These are phyloP conservation scores for Neoarthrinium moseri DNA, from an alignment of 2,329 filamentous ascomycete genomes.

Conservation along the genomic window DNA sequence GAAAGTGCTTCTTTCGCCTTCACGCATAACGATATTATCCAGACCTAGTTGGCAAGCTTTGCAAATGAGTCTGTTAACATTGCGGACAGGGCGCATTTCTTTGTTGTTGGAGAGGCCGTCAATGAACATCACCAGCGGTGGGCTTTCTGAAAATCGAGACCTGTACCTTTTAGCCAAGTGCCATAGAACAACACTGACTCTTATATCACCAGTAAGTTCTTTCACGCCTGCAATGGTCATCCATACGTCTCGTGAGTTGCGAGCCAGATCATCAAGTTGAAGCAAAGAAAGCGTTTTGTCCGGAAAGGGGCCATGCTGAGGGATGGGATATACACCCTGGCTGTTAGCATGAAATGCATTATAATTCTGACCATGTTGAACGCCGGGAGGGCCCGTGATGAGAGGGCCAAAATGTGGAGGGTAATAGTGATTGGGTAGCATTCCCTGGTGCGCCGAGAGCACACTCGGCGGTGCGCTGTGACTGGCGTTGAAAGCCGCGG, in stretches of 20 bases:
- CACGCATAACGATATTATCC: conserved; percentile 22
- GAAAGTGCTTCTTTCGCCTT: conserved; percentile 38
- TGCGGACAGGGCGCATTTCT: conserved; percentile 55
- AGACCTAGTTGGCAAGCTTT: conserved; percentile 47
- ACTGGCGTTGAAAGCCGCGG: background rate
- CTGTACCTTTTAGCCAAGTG: conserved; percentile 59
- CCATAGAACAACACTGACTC: conserved; percentile 63
- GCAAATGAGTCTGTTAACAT: conserved; percentile 53
- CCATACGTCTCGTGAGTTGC: conserved; percentile 62
- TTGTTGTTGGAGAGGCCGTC: conserved; percentile 56
- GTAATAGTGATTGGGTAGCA: no score
- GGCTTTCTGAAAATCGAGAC: conserved; percentile 54
- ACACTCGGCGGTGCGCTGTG: background rate
- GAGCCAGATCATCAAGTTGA: conserved; percentile 52
- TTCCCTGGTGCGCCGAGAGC: no score
- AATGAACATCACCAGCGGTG: conserved; percentile 57
- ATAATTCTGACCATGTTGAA: conserved; percentile 19
- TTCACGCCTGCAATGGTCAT: conserved; percentile 57
- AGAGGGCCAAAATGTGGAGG: background rate
- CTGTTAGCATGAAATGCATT: conserved; percentile 20
- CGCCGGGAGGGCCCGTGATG: background rate
- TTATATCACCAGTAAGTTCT: conserved; percentile 60
- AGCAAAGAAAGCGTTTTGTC: conserved; percentile 42
- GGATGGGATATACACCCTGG: conserved; percentile 13
- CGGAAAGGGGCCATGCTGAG: conserved; percentile 28